Percentiles rank a stretch among this genome's conserved stretches.
phyloP scores from a whole-genome alignment of 2,329 filamentous ascomycete species.

The Diaporthe humulicola region DNA sequence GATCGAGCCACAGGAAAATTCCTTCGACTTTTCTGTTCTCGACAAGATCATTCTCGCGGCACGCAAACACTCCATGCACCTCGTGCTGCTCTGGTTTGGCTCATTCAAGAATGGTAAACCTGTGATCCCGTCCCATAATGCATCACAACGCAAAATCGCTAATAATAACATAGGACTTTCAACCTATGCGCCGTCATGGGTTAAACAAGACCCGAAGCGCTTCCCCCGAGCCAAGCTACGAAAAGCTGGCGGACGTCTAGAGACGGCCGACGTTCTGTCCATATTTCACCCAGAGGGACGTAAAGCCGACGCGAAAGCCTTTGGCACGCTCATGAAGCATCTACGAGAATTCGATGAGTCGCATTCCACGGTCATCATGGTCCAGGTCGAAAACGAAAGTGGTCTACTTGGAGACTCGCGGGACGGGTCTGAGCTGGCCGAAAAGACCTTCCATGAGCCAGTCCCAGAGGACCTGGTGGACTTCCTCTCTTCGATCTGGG shows the following conservation, averaged over 20 bases:
- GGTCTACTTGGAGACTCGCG: conserved; percentile 66
- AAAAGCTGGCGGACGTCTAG: conserved; percentile 44
- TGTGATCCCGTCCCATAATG: accelerated
- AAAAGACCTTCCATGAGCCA: not conserved
- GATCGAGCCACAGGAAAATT: conserved; percentile 48
- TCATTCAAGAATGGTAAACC: conserved; percentile 24
- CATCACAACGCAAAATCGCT: not conserved
- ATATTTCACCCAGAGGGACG: conserved; percentile 3
- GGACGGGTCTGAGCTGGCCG: conserved; percentile 55
- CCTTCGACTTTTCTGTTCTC: conserved; percentile 46
- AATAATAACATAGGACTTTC: not conserved
- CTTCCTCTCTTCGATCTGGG: conserved; percentile 12
- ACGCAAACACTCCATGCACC: not conserved
- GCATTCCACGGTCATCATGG: conserved; percentile 66
- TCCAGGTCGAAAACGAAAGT: conserved; percentile 70
- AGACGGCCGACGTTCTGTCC: conserved; percentile 46
- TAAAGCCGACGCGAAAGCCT: conserved; percentile 8
- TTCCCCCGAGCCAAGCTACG: conserved; percentile 47
- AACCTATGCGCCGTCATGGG: conserved; percentile 43
- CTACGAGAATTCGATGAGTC: conserved; percentile 57
- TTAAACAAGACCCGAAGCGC: conserved; percentile 45
- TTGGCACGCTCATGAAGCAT: conserved; percentile 1
- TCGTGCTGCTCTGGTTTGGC: conserved; percentile 26
- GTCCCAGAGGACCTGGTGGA: not conserved
- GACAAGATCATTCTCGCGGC: conserved; percentile 45